phyloP scores from a whole-genome alignment of 495 filamentous ascomycete genomes.

The Annulohypoxylon bovei region DNA sequence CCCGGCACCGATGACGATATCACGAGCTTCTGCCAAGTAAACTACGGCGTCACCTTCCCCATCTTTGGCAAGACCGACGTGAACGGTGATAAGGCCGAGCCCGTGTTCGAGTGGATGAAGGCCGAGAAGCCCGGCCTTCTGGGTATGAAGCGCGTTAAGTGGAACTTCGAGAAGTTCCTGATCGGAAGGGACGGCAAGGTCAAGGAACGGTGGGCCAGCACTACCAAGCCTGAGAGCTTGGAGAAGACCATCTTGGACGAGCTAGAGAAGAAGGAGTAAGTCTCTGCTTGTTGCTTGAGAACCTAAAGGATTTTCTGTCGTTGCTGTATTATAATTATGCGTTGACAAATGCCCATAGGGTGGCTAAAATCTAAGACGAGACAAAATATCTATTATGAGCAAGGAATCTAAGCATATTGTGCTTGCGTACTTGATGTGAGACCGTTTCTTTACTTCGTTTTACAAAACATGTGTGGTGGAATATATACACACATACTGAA shows the following conservation, averaged over 20 bases:
- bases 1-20: conserved; percentile 90
- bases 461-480: background rate
- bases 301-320: conserved; percentile 2
- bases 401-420: no score
- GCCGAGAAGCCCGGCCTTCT: conserved; percentile 80
- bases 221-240: conserved; percentile 83
- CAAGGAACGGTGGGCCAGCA: conserved; percentile 81
- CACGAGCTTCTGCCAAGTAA: conserved; percentile 88
- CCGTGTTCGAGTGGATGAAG: conserved; percentile 91
- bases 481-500: no score
- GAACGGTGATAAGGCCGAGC: conserved; percentile 83
- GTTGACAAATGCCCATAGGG: conserved; percentile 43
- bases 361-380: conserved; percentile 40
- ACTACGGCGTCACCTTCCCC: conserved; percentile 96
- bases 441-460: background rate
- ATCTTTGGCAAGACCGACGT: conserved; percentile 92
- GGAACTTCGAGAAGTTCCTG: conserved; percentile 99
- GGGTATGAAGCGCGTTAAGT: conserved; percentile 90
- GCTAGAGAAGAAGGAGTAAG: conserved; percentile 49
- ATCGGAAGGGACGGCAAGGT: conserved; percentile 87
- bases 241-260: conserved; percentile 79
- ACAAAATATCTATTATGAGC: background rate
- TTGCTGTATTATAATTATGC: conserved; percentile 22
- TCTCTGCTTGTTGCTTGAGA: conserved; percentile 14
- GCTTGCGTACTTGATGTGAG: no score